A percentile compares a stretch with the other conserved stretches of the same genome.
Evolutionary conservation across 352 stramenopile species (phyloP).

Genomic region (Phytophthora sp.): DNA sequence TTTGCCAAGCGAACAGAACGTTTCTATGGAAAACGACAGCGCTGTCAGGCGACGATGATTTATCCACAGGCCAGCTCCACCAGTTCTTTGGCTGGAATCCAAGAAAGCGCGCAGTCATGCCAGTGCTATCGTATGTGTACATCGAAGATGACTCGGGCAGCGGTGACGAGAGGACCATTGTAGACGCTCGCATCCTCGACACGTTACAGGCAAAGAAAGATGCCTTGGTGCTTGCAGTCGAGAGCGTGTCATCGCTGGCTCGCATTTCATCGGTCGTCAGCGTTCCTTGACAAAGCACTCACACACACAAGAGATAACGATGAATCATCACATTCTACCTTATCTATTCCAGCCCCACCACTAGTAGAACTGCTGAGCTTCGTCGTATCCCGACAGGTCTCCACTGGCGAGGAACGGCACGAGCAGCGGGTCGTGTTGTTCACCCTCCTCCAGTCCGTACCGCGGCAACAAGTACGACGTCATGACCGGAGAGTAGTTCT

Average conservation of each 20-base stretch:
- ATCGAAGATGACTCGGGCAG: not conserved
- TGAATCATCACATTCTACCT: slow-evolving; percentile 3
- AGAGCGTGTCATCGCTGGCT: slow-evolving; percentile 46
- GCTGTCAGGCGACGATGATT: not conserved
- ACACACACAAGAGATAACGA: not conserved
- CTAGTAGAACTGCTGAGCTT: slow-evolving; percentile 59
- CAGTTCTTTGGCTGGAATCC: slow-evolving; percentile 54
- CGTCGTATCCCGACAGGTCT: slow-evolving; percentile 93
- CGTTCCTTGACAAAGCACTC: slow-evolving; percentile 24
- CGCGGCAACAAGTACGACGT: slow-evolving; percentile 75
- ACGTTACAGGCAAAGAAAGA: slow-evolving; percentile 48
- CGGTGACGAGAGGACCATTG: slow-evolving; percentile 27
- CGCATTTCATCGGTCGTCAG: slow-evolving; percentile 48
- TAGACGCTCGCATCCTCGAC: slow-evolving; percentile 49
- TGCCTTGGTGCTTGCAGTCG: slow-evolving; percentile 46
- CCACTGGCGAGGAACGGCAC: slow-evolving; percentile 94
- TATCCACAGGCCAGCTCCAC: not conserved
- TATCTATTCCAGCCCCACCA: slow-evolving; percentile 19
- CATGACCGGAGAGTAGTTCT: slow-evolving; percentile 87
- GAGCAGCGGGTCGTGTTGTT: slow-evolving; percentile 67
- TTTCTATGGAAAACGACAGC: slow-evolving; percentile 5
- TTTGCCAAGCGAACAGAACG: slow-evolving; percentile 34
- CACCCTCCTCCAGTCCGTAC: slow-evolving; percentile 56
- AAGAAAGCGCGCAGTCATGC: slow-evolving; percentile 2
- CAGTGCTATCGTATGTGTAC: slow-evolving; percentile 28